phyloP scores from a whole-genome alignment of 2,329 filamentous ascomycete genomes.

The Fusarium beomiforme region DNA sequence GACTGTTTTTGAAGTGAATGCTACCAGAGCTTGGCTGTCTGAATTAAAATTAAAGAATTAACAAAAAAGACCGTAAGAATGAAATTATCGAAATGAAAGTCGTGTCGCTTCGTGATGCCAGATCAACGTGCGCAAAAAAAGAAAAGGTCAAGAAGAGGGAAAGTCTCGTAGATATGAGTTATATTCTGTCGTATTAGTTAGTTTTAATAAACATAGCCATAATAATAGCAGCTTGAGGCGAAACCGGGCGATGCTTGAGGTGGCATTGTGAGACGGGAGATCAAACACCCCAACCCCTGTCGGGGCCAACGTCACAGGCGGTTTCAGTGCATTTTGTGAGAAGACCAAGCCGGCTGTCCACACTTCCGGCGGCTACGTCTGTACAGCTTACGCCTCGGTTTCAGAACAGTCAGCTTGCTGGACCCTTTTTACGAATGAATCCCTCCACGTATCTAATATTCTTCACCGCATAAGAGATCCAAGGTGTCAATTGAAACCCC shows the following conservation, averaged over 20 bases:
- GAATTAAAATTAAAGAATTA: slow-evolving; percentile 22
- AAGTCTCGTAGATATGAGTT: slow-evolving; percentile 13
- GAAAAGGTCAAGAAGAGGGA: background rate
- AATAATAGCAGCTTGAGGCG: slow-evolving; percentile 12
- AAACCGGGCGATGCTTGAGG: slow-evolving; percentile 38
- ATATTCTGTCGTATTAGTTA: background rate
- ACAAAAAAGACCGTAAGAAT: slow-evolving; percentile 20
- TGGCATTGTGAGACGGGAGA: slow-evolving; percentile 40
- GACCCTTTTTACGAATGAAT: background rate
- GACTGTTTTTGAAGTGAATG: background rate
- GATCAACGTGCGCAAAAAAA: slow-evolving; percentile 20
- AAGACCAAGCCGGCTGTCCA: slow-evolving; percentile 20
- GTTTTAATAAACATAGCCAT: background rate
- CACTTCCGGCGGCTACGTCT: slow-evolving; percentile 8
- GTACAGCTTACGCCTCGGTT: background rate
- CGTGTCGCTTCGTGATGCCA: slow-evolving; percentile 23
- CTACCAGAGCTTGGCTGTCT: slow-evolving; percentile 18
- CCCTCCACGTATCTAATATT: background rate
- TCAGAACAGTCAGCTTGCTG: background rate
- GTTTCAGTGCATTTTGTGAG: slow-evolving; percentile 2
- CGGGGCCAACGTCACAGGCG: background rate
- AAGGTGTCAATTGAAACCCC: background rate
- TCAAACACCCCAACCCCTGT: slow-evolving; percentile 28
- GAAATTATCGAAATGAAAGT: slow-evolving; percentile 23
- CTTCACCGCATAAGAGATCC: background rate